Evolutionary conservation across 352 stramenopile genomes (phyloP).

Genomic region (Discostella stelligera): DNA sequence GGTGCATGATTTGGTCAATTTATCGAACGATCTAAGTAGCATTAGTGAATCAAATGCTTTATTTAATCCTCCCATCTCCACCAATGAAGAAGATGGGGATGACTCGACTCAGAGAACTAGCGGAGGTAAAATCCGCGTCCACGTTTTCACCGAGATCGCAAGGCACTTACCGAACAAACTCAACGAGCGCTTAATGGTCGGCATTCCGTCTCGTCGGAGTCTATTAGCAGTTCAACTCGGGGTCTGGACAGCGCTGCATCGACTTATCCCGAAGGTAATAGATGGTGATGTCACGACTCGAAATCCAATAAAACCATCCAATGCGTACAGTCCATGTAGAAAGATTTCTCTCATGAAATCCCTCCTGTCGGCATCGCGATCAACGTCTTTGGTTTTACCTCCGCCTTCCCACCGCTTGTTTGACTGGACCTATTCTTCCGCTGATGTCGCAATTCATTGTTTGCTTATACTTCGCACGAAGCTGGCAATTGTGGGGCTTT

Average conservation of each 20-base stretch:
- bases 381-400: slow-evolving; percentile 24
- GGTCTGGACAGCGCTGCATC: slow-evolving; percentile 44
- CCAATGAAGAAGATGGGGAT: background rate
- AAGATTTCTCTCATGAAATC: slow-evolving; percentile 21
- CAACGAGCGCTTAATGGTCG: slow-evolving; percentile 2
- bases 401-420: slow-evolving; percentile 15
- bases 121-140: slow-evolving; percentile 39
- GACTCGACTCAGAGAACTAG: background rate
- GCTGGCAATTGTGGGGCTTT: slow-evolving; percentile 31
- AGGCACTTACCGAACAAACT: background rate
- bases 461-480: slow-evolving; percentile 35
- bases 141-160: slow-evolving; percentile 43
- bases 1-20: slow-evolving; percentile 50
- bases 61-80: slow-evolving; percentile 37
- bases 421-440: slow-evolving; percentile 35
- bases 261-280: slow-evolving; percentile 20
- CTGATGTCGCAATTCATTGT: slow-evolving; percentile 38
- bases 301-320: background rate
- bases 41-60: slow-evolving; percentile 39
- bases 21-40: slow-evolving; percentile 52
- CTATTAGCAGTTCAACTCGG: slow-evolving; percentile 42
- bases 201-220: slow-evolving; percentile 38
- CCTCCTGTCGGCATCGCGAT: slow-evolving; percentile 25
- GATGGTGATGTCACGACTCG: slow-evolving; percentile 2
- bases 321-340: background rate